These are phyloP conservation scores for Nicotiana attenuata DNA, from an alignment of 257 asterid species.

Conservation along the genomic window DNA sequence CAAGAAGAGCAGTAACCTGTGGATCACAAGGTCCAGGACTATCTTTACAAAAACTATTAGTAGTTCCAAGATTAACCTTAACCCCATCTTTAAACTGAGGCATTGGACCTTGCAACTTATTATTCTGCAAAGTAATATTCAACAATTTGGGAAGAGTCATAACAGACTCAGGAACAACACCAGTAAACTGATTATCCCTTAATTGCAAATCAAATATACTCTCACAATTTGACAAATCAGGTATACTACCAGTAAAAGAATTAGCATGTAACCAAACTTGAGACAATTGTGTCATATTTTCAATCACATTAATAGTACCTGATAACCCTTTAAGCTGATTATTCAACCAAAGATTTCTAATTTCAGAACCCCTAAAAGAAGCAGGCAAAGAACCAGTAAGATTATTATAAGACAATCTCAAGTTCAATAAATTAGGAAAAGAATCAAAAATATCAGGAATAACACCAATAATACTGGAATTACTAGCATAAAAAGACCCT, in stretches of 20 bases:
- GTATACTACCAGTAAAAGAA: conserved; percentile 66
- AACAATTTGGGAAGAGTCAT: conserved; percentile 40
- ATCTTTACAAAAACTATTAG: conserved; percentile 59
- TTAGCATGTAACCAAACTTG: conserved; percentile 87
- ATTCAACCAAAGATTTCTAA: conserved; percentile 71
- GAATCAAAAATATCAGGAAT: conserved; percentile 67
- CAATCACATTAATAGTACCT: conserved; percentile 54
- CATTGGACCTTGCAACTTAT: conserved; percentile 68
- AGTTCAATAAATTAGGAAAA: conserved; percentile 49
- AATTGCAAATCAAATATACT: conserved; percentile 67
- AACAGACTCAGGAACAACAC: conserved; percentile 58
- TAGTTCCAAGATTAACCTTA: conserved; percentile 17
- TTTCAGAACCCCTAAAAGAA: conserved; percentile 59
- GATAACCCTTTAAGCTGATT: conserved; percentile 57
- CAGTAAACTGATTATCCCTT: conserved; percentile 77
- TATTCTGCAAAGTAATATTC: conserved; percentile 60
- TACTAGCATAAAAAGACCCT: conserved; percentile 45
- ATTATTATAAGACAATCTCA: conserved; percentile 71
- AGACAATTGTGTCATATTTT: conserved; percentile 54
- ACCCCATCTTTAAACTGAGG: conserved; percentile 45
- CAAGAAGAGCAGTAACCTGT: conserved; percentile 71
- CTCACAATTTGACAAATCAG: conserved; percentile 67
- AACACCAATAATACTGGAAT: conserved; percentile 44
- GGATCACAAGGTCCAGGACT: conserved; percentile 79
- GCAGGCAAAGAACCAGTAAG: conserved; percentile 63